Conservation (phyloP, 148 eudicot genomes). For the Vaccinium darrowii region DNA sequence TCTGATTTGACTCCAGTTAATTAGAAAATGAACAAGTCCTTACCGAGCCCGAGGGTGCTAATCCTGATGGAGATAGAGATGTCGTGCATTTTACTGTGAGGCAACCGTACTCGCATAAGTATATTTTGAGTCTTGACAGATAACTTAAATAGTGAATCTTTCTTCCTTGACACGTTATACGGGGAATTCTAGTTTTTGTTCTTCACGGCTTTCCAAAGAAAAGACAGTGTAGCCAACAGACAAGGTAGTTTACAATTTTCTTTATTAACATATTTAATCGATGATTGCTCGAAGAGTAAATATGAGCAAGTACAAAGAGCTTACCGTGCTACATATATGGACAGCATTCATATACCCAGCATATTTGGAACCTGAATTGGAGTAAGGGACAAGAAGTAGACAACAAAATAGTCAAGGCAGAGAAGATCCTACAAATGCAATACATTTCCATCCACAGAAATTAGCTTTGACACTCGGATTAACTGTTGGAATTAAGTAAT, state of each 20-base stretch:
- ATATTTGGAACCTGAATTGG: conserved; percentile 82
- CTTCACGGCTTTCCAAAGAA: not conserved
- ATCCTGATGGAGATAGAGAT: not conserved
- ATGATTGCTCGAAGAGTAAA: not conserved
- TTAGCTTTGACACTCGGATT: not conserved
- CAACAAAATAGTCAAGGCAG: not conserved
- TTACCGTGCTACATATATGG: conserved; percentile 92
- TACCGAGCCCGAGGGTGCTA: not conserved
- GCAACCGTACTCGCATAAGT: not conserved
- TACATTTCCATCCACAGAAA: not conserved
- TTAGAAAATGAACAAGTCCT: too few species aligned
- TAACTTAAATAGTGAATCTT: not conserved
- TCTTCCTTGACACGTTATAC: too few species aligned
- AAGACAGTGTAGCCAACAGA: not conserved
- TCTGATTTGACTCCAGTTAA: not conserved
- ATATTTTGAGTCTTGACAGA: not conserved
- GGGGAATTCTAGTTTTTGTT: not conserved
- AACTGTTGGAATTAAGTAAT: not conserved
- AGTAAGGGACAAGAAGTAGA: not conserved
- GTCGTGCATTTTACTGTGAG: not conserved
- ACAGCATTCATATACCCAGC: conserved; percentile 87
- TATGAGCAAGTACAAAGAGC: conserved; percentile 20
- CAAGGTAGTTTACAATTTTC: not conserved
- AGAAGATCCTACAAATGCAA: not conserved
- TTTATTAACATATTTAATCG: not conserved